phyloP scores from a whole-genome alignment of 1,284 basidiomycete species.

The Agroathelia rolfsii region DNA sequence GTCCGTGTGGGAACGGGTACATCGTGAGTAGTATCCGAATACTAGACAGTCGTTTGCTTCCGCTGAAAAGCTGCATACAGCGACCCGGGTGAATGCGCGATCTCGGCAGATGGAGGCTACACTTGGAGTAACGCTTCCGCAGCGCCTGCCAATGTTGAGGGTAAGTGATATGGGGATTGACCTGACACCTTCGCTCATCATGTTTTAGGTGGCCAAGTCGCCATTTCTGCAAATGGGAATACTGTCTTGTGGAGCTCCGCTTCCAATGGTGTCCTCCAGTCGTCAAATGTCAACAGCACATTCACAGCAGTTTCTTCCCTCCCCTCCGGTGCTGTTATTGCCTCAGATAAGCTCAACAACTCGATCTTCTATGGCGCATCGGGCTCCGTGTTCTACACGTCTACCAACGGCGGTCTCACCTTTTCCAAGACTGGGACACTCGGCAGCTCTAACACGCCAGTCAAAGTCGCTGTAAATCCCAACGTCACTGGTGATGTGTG shows the following conservation, averaged over 20 bases:
- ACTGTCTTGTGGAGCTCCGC: constrained; percentile 48
- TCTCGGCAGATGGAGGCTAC: too few relatives aligned
- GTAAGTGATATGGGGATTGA: too few relatives aligned
- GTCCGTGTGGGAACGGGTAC: constrained; percentile 43
- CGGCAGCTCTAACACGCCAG: constrained; percentile 36
- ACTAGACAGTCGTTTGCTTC: too few relatives aligned
- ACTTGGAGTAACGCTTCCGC: too few relatives aligned
- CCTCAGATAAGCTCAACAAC: constrained; percentile 51
- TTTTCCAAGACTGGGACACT: constrained; percentile 35
- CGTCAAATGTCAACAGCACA: constrained; percentile 35
- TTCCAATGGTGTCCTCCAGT: constrained; percentile 40
- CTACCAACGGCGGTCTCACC: constrained; percentile 41
- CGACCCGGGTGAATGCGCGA: too few relatives aligned
- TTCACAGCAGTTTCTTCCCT: constrained; percentile 42
- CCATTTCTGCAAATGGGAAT: constrained; percentile 45
- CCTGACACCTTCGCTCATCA: too few relatives aligned
- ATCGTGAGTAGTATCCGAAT: too few relatives aligned
- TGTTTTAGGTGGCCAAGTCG: constrained; percentile 41
- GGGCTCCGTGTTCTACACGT: constrained; percentile 45
- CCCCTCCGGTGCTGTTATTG: constrained; percentile 42
- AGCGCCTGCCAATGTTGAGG: constrained; percentile 40
- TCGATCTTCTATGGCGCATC: constrained; percentile 49
- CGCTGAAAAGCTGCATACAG: too few relatives aligned
- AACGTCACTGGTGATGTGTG: constrained; percentile 45
- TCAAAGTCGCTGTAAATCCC: constrained; percentile 44